Evolutionary conservation across 2,329 filamentous ascomycete species (phyloP).

Genomic region (Diplodia scrobiculata): DNA sequence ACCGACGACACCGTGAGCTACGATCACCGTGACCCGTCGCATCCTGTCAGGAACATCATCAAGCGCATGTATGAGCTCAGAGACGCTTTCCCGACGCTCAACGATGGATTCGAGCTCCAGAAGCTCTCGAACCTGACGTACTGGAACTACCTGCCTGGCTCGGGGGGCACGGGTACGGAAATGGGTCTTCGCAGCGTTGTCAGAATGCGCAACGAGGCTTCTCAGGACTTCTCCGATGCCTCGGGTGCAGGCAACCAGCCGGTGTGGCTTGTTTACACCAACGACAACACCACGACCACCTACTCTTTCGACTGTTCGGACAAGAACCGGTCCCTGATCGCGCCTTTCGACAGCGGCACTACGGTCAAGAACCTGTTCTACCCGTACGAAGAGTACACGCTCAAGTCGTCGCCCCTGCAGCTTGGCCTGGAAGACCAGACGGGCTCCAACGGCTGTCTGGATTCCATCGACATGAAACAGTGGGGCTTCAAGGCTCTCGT

Average conservation of each 20-base stretch:
- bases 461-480: slow-evolving; percentile 54
- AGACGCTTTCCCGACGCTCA: slow-evolving; percentile 58
- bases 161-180: slow-evolving; percentile 33
- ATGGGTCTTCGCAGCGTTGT: slow-evolving; percentile 60
- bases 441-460: slow-evolving; percentile 60
- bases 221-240: slow-evolving; percentile 53
- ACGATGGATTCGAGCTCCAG: slow-evolving; percentile 60
- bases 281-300: slow-evolving; percentile 52
- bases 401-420: slow-evolving; percentile 52
- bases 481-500: slow-evolving; percentile 66
- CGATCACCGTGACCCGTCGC: slow-evolving; percentile 65
- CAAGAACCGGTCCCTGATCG: slow-evolving; percentile 54
- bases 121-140: slow-evolving; percentile 60
- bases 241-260: slow-evolving; percentile 49
- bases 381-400: slow-evolving; percentile 59
- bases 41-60: slow-evolving; percentile 62
- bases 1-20: slow-evolving; percentile 59
- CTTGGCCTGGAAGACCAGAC: slow-evolving; percentile 39
- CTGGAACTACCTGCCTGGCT: slow-evolving; percentile 34
- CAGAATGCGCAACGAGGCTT: slow-evolving; percentile 8
- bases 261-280: slow-evolving; percentile 58
- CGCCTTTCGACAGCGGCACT: slow-evolving; percentile 58
- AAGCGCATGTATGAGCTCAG: slow-evolving; percentile 65
- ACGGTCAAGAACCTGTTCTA: slow-evolving; percentile 66
- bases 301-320: slow-evolving; percentile 63